Base-by-base conservation (phyloP, 306 rosid species). In the Prunus mongolica region DNA sequence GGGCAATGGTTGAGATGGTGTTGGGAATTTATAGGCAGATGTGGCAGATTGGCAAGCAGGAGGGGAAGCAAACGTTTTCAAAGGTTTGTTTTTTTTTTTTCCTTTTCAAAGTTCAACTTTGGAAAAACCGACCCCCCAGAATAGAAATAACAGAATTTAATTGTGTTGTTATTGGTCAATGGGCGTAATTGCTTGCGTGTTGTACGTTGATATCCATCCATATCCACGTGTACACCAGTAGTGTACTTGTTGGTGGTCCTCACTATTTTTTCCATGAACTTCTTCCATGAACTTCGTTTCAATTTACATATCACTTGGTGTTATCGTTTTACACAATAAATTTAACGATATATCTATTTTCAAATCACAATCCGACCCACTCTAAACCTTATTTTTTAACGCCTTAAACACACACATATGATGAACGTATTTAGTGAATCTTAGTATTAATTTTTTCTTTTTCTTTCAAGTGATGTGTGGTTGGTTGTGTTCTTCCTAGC, bases 131-230 rank as follows among this genome's bases (percentile, higher is more conserved):
- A 8, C 41, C 12, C 14, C 2, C 5, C 46, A 1, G n/a, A 1
- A 22, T n/a, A 4, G 38, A 56, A 54, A 28, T 52, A 72, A 72
- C 20, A 72, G 27, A 58, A 44, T 1, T 14, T 41, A 60, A 60
- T 46, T 46, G 55, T 41, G 55, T 6, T 15, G 14, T 6, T 2
- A 28, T 77, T 64, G 79, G 93, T 89, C 84, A 80, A 86, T 50
- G 44, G 63, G 18, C 86, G 83, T 54, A 34, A 76, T 47, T 67
- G 82, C 46, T 84, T 85, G 74, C 85, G 90, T 84, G 83, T 24
- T 0, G 4, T 5, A 4, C 24, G 15, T 69, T 6, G 49, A 76
- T 60, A 13, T 28, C 65, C 3, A 60, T 12, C 65, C 44, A 63
- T 15, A 27, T 63, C 34, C 83, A 88, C 82, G 85, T 78, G 88